Percentiles rank a stretch among this genome's conserved stretches.
phyloP scores from a whole-genome alignment of 768 basidiomycete genomes.

The Psilocybe cyanescens region DNA sequence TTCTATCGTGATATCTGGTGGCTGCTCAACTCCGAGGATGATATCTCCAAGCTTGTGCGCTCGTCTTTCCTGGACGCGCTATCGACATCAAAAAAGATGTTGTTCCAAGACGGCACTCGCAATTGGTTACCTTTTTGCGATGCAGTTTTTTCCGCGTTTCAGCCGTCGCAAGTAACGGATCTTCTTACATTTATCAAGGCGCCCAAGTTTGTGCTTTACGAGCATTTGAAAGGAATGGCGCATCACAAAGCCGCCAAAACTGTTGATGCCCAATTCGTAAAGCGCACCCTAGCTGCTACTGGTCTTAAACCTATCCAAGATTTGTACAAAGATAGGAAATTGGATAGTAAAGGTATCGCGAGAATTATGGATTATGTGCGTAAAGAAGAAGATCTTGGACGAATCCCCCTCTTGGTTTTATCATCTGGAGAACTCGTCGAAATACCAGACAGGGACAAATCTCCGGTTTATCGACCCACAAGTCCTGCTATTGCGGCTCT shows the following conservation, averaged over 20 bases:
- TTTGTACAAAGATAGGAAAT: not conserved
- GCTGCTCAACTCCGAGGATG: conserved; percentile 15
- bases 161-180: conserved; percentile 19
- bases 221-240: not conserved
- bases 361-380: conserved; percentile 1
- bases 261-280: not conserved
- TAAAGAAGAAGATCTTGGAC: not conserved
- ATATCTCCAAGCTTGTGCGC: conserved; percentile 14
- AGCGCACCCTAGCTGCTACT: not conserved
- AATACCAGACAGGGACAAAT: not conserved
- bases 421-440: not conserved
- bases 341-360: not conserved
- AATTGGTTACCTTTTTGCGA: conserved; percentile 14
- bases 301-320: not conserved
- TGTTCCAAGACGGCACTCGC: conserved; percentile 7
- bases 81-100: conserved; percentile 3
- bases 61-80: conserved; percentile 23
- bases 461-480: not conserved
- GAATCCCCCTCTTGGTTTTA: not conserved
- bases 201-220: conserved; percentile 16
- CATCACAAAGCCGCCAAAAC: not conserved
- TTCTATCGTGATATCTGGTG: conserved; percentile 12
- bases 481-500: not conserved
- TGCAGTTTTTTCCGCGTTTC: conserved; percentile 22
- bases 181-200: conserved; percentile 23